A percentile compares a stretch with the other conserved stretches of the same genome.
phyloP scores from a whole-genome alignment of 1,139 yeast species.

The Pichia sp. region DNA sequence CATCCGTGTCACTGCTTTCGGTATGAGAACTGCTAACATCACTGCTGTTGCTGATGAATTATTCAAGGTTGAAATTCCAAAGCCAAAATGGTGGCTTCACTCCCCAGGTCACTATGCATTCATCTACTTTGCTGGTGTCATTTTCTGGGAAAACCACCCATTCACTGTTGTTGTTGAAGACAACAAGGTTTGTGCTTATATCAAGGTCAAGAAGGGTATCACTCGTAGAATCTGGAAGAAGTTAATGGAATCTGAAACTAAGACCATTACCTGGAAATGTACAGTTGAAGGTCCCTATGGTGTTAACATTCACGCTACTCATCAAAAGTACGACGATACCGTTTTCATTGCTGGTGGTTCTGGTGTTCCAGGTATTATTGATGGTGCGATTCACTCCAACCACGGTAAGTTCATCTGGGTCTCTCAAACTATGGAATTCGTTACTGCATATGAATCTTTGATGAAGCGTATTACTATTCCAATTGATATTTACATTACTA shows the following conservation, averaged over 20 bases:
- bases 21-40: conserved; percentile 32
- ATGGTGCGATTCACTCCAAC: conserved; percentile 35
- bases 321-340: conserved; percentile 48
- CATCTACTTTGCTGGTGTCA: conserved; percentile 30
- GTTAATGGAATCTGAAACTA: conserved; percentile 19
- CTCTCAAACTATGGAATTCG: conserved; percentile 6
- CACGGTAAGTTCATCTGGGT: conserved; percentile 19
- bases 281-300: conserved; percentile 70
- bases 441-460: conserved; percentile 11
- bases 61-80: conserved; percentile 40
- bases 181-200: conserved; percentile 29
- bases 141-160: conserved; percentile 39
- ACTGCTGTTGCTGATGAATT: conserved; percentile 35
- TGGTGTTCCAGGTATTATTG: conserved; percentile 61
- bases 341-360: conserved; percentile 68
- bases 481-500: conserved; percentile 19
- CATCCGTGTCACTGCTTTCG: conserved; percentile 36
- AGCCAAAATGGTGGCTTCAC: conserved; percentile 38
- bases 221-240: conserved; percentile 25
- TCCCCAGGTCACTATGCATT: conserved; percentile 46
- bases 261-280: conserved; percentile 30
- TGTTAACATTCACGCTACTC: conserved; percentile 16
- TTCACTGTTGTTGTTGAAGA: conserved; percentile 34
- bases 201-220: conserved; percentile 37
- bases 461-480: conserved; percentile 4